A percentile compares a stretch with the other conserved stretches of the same genome.
Evolutionary conservation across 768 basidiomycete genomes (phyloP).

Genomic region (Clavulina sp.): DNA sequence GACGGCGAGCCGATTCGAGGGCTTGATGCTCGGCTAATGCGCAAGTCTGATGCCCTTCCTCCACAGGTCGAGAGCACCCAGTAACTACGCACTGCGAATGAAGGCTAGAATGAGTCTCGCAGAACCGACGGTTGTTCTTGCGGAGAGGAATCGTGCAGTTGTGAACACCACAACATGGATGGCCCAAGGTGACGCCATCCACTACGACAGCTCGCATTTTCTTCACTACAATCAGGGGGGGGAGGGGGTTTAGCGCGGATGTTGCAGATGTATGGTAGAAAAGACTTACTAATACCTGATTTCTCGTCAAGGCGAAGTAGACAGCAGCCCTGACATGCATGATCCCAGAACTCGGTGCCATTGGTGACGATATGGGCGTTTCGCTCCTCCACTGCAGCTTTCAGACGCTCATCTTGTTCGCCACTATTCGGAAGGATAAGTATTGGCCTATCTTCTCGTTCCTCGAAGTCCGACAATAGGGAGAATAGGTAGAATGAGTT

Average conservation of each 20-base stretch:
- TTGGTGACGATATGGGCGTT: not conserved
- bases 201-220: constrained; percentile 12
- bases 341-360: not conserved
- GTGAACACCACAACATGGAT: constrained; percentile 18
- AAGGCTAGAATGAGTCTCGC: constrained; percentile 6
- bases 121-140: constrained; percentile 10
- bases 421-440: not conserved
- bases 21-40: constrained; percentile 12
- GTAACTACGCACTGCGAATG: constrained; percentile 10
- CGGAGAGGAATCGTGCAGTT: constrained; percentile 16
- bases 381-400: not conserved
- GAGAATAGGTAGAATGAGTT: not conserved
- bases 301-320: not conserved
- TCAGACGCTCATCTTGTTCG: not conserved
- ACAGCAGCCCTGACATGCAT: not conserved
- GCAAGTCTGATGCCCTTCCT: constrained; percentile 13
- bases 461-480: not conserved
- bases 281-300: not conserved
- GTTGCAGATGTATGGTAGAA: too few relatives aligned
- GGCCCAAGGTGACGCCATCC: constrained; percentile 21
- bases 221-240: not conserved
- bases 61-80: constrained; percentile 7
- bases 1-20: constrained; percentile 3
- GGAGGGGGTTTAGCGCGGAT: not conserved
- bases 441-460: not conserved